Conservation (phyloP, 257 asterid genomes). For the Gentiana macrophylla region DNA sequence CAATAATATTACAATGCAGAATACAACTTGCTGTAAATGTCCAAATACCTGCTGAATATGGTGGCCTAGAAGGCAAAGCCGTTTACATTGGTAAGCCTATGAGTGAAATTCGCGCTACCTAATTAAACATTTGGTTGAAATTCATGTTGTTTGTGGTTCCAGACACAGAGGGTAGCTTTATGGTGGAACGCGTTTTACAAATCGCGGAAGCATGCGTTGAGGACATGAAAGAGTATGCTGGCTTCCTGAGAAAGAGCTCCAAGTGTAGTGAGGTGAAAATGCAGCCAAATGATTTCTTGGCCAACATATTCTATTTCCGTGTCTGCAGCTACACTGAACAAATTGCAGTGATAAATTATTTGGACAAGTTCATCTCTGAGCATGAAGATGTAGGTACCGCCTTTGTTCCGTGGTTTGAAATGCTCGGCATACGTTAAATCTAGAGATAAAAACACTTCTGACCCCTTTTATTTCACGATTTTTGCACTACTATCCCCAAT, state of each 20-base stretch:
- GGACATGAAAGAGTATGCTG: conserved; percentile 70
- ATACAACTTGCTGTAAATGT: conserved; percentile 88
- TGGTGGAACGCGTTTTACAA: conserved; percentile 88
- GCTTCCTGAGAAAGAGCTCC: conserved; percentile 39
- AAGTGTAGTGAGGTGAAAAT: conserved; percentile 31
- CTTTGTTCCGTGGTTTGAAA: conserved; percentile 4
- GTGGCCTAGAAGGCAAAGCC: conserved; percentile 93
- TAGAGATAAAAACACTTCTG: no score
- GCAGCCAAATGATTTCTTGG: conserved; percentile 58
- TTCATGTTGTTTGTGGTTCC: conserved; percentile 10
- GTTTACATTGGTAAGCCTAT: conserved; percentile 58
- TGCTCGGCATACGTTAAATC: background rate
- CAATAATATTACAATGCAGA: conserved; percentile 27
- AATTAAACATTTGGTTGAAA: conserved; percentile 8
- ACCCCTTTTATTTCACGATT: no score
- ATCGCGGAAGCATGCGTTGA: conserved; percentile 83
- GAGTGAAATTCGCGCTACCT: background rate
- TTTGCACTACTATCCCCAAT: no score
- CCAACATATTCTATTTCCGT: conserved; percentile 76
- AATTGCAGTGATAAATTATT: conserved; percentile 73
- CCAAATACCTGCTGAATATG: conserved; percentile 78
- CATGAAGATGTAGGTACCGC: conserved; percentile 70
- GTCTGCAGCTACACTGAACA: conserved; percentile 86
- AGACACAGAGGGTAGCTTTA: conserved; percentile 98
- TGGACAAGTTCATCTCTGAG: conserved; percentile 72